These are phyloP conservation scores for Tylopilus plumbeoviolaceoides DNA, from an alignment of 768 basidiomycete genomes.

Conservation along the genomic window DNA sequence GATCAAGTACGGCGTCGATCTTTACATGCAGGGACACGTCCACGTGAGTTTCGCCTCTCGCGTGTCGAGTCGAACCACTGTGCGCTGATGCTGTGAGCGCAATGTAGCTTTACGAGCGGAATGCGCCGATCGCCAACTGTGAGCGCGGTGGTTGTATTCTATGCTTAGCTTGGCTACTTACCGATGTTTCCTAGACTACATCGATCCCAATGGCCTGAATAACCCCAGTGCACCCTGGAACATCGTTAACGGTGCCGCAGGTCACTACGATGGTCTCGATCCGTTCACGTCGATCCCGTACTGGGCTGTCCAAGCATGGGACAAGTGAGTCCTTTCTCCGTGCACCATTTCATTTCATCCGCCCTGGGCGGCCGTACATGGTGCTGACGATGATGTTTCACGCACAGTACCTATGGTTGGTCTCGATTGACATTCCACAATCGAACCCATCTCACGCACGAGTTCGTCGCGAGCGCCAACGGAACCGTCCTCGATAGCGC, in stretches of 20 bases:
- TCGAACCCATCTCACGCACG: constrained; percentile 27
- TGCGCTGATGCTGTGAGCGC: not conserved
- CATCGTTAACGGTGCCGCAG: constrained; percentile 25
- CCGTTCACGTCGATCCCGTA: not conserved
- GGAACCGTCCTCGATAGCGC: constrained; percentile 22
- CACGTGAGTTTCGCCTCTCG: not conserved
- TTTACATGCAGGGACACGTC: constrained; percentile 28
- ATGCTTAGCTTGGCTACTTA: too few relatives aligned
- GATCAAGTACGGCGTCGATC: constrained; percentile 28
- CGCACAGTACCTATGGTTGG: constrained; percentile 23
- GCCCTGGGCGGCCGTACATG: too few relatives aligned
- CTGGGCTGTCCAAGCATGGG: constrained; percentile 6
- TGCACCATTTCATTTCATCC: not conserved
- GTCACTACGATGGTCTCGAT: constrained; percentile 28
- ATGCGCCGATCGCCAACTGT: constrained; percentile 25
- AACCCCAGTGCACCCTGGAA: constrained; percentile 25
- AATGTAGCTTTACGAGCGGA: constrained; percentile 23
- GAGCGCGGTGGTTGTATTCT: not conserved
- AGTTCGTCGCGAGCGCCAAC: constrained; percentile 28
- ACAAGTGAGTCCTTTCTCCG: constrained; percentile 11
- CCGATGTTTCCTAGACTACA: not conserved
- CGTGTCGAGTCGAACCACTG: not conserved
- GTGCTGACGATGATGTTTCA: not conserved
- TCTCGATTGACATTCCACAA: constrained; percentile 30
- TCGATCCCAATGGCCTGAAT: constrained; percentile 23